Evolutionary conservation across 2,329 filamentous ascomycete species (phyloP), one percentile per base, ranked within the genome.

Genomic region (Aspergillus sp.): DNA sequence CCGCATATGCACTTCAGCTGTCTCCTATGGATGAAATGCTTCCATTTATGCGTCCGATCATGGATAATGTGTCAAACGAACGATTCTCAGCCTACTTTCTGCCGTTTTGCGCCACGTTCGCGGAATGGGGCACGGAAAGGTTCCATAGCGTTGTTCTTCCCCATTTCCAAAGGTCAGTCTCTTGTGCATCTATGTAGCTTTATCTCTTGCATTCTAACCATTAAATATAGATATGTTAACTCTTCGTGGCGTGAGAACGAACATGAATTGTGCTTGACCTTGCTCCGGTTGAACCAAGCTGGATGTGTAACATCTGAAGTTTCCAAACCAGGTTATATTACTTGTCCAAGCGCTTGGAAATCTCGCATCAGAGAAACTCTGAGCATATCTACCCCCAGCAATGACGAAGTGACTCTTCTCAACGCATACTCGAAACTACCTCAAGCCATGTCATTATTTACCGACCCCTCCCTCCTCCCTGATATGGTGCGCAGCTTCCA

Each of bases 21-120:
- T 85, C 89, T 5, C 83, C 90, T 1, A 82, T 95, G 61, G 88
- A 95, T 55, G 78, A 84, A 6, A 70, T 94, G 31, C 82, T 95
- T 34, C 80, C 87, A 1, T 77, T 80, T 32, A 77, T 90, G 44
- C 77, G 79, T 11, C 67, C 79, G 4, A 74, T 95, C 37, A 78
- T 81, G 60, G 80, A 84, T 30, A 70, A 72, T 4, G 69, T 95
- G 38, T 82, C 79, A 4, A 77, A 78, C 40, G 81, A 85, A 36
- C 76, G 77, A 1, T 76, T 90, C 56, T 79, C 84, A 57, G 68
- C 68, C 40, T 85, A 83, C 72, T 97, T 95, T 62, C 77, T 97
- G 35, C 78, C 83, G 0, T 95, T 97, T 65, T 96, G 89, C 66
- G 84, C 85, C 10, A 83, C 88, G 41, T 83, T 93, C 53, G 84